Evolutionary conservation across 495 filamentous ascomycete species (phyloP).

Genomic region (Polyplosphaeria fusca): DNA sequence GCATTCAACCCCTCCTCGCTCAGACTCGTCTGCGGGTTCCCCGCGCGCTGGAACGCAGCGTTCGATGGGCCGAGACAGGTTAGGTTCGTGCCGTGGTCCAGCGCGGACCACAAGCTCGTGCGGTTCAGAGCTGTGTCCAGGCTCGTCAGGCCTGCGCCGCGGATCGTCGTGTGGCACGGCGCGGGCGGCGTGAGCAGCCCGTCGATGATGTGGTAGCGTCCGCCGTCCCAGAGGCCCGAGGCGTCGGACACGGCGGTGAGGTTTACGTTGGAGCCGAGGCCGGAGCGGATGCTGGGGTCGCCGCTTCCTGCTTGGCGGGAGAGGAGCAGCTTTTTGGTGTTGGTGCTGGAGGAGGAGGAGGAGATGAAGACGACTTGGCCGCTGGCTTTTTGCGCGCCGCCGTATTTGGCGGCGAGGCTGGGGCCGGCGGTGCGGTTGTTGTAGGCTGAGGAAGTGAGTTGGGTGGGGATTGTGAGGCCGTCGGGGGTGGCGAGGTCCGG

Average conservation of each 20-base stretch:
- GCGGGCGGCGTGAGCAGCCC: slow-evolving; percentile 33
- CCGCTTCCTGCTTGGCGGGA: neutral
- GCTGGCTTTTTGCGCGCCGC: neutral
- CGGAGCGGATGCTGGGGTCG: slow-evolving; percentile 5
- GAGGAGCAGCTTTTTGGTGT: neutral
- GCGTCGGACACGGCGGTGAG: slow-evolving; percentile 1
- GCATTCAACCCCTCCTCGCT: slow-evolving; percentile 20
- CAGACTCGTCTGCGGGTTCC: slow-evolving; percentile 32
- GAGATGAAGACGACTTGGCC: slow-evolving; percentile 27
- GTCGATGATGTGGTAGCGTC: slow-evolving; percentile 18
- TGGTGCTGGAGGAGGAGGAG: neutral
- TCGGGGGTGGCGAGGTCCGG: slow-evolving; percentile 7
- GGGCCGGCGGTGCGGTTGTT: slow-evolving; percentile 17
- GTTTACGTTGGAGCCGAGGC: slow-evolving; percentile 12
- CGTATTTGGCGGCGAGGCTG: slow-evolving; percentile 6
- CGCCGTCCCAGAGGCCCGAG: slow-evolving; percentile 9
- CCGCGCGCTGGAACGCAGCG: slow-evolving; percentile 34
- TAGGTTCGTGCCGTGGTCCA: slow-evolving; percentile 35
- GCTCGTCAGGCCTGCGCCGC: slow-evolving; percentile 12
- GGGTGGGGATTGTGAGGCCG: slow-evolving; percentile 14
- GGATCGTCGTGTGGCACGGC: slow-evolving; percentile 34
- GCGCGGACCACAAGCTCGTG: slow-evolving; percentile 20
- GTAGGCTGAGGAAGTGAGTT: slow-evolving; percentile 2
- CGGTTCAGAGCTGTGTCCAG: slow-evolving; percentile 33
- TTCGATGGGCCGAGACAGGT: slow-evolving; percentile 41